Evolutionary conservation across 768 basidiomycete genomes (phyloP).

Genomic region (Tricholoma terreum): DNA sequence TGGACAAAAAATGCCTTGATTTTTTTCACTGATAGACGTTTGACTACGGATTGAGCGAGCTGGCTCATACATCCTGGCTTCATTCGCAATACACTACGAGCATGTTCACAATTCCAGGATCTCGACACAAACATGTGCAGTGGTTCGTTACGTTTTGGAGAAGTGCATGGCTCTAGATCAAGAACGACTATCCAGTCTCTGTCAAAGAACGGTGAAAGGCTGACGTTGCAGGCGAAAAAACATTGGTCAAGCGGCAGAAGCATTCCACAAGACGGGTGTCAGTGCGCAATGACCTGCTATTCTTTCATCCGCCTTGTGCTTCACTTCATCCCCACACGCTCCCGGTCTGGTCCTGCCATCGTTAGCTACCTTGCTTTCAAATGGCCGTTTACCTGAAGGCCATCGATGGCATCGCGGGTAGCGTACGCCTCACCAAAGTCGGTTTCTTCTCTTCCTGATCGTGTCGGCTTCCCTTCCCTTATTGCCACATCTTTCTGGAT

Average conservation of each 20-base stretch:
- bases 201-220: too few relatives aligned
- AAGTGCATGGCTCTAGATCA: neutral
- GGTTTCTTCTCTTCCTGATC: neutral
- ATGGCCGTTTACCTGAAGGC: neutral
- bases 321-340: neutral
- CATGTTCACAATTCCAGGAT: too few relatives aligned
- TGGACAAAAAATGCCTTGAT: neutral
- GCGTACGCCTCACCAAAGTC: neutral
- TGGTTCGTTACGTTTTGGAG: neutral
- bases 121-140: too few relatives aligned
- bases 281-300: neutral
- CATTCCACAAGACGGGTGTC: neutral
- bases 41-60: neutral
- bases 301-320: neutral
- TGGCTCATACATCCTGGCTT: neutral
- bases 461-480: neutral
- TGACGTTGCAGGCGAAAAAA: too few relatives aligned
- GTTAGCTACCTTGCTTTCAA: neutral
- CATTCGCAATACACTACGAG: neutral
- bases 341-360: neutral
- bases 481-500: neutral
- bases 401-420: neutral
- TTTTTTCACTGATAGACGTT: neutral
- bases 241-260: too few relatives aligned
- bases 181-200: too few relatives aligned